Evolutionary conservation across 2,329 filamentous ascomycete genomes (phyloP).

Genomic region (Colletotrichum musae): DNA sequence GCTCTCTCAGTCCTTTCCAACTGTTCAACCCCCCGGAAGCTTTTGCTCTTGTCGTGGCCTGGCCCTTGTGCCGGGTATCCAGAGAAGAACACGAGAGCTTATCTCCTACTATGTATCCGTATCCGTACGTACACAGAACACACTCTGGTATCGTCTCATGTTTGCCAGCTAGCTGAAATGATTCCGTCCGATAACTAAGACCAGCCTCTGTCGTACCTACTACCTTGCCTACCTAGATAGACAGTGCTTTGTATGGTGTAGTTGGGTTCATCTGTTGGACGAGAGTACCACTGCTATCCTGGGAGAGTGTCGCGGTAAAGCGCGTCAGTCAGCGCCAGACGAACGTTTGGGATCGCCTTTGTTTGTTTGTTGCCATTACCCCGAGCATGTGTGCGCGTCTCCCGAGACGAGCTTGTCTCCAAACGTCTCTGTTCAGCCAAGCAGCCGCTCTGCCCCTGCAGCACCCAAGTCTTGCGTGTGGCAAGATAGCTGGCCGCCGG

Average conservation of each 20-base stretch:
- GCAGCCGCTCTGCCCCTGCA: constrained; percentile 33
- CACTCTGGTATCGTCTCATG: too few relatives aligned
- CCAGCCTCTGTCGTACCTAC: too few relatives aligned
- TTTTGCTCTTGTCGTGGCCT: constrained; percentile 13
- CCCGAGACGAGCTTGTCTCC: constrained; percentile 32
- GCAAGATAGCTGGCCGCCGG: constrained; percentile 25
- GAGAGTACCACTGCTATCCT: too few relatives aligned
- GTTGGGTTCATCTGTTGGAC: too few relatives aligned
- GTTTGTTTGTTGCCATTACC: constrained; percentile 23
- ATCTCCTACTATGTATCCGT: too few relatives aligned
- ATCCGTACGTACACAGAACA: too few relatives aligned
- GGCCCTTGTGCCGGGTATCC: too few relatives aligned
- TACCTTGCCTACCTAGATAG: too few relatives aligned
- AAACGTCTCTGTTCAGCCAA: constrained; percentile 26
- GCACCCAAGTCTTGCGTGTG: constrained; percentile 23
- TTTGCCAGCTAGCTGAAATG: too few relatives aligned
- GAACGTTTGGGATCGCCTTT: neutral
- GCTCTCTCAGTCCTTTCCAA: constrained; percentile 19
- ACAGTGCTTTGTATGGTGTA: too few relatives aligned
- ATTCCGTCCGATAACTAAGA: too few relatives aligned
- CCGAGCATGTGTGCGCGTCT: constrained; percentile 27
- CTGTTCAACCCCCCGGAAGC: constrained; percentile 27
- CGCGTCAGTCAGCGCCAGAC: neutral
- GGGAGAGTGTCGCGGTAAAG: neutral
- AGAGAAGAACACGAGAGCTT: too few relatives aligned